Percentiles rank a stretch among this genome's conserved stretches.
Conservation (phyloP, 73 alveolate genomes). For the Blepharisma stoltei region DNA sequence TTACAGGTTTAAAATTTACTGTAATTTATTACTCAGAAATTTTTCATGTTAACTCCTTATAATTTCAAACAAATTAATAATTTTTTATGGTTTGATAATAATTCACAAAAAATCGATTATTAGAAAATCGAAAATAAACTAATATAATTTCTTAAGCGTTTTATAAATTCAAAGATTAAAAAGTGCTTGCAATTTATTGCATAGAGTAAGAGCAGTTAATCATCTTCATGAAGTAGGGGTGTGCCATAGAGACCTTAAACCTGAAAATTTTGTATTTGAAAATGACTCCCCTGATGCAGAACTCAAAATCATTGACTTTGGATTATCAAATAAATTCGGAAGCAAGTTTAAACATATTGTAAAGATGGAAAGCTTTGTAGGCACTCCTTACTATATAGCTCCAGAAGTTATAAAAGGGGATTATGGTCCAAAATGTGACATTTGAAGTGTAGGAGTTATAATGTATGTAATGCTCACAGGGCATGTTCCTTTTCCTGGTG, state of each 20-base stretch:
- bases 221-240: conserved; percentile 78
- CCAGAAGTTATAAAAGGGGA: conserved; percentile 90
- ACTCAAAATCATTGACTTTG: conserved; percentile 85
- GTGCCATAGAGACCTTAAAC: conserved; percentile 89
- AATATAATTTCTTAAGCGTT: too few relatives aligned
- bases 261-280: conserved; percentile 82
- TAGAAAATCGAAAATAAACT: too few relatives aligned
- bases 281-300: conserved; percentile 61
- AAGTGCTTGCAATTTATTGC: too few relatives aligned
- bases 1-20: too few relatives aligned
- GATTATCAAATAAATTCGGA: conserved; percentile 58
- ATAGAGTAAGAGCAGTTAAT: conserved; percentile 74
- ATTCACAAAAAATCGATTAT: too few relatives aligned
- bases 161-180: too few relatives aligned
- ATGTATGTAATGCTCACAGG: conserved; percentile 79
- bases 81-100: too few relatives aligned
- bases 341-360: conserved; percentile 57
- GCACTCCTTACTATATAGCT: conserved; percentile 93
- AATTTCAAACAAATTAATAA: too few relatives aligned
- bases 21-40: too few relatives aligned
- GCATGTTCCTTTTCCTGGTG: conserved; percentile 83
- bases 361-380: conserved; percentile 83
- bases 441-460: conserved; percentile 86
- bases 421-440: conserved; percentile 82
- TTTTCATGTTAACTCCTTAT: too few relatives aligned